Evolutionary conservation across 1,284 basidiomycete species (phyloP), one percentile per base, ranked within the genome.

Genomic region (Irpex sp.): DNA sequence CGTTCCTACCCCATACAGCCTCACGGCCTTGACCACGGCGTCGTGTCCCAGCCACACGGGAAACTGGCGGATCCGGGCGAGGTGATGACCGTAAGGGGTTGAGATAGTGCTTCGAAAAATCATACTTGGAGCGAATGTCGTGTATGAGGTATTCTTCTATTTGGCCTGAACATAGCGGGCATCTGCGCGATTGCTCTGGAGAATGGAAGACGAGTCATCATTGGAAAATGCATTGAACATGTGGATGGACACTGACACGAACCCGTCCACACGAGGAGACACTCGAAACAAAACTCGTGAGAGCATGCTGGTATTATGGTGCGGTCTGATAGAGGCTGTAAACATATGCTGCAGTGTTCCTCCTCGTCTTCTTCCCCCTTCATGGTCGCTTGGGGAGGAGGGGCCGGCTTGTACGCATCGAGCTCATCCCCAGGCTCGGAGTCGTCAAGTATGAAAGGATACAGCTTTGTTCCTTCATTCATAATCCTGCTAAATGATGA

Each of bases 231-330:
- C 19, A 31, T 37, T 19, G 21, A 57, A 9, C 13, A 9, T 39
- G 26, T 43, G 53, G 62, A 21, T 26, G 57, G 4, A 65, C 37
- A 59, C 17, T 49, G 37, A 58, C 13, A 78, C 80, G 76, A 72
- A 87, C 93, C 90, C 39, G 90, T 84, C 94, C 93, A 95, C 1
- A 93, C 77, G 53, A 90, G 78, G 15, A 95, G 82, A 73, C 94
- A 96, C 63, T 92, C 90, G 68, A 95, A 95, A 70, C 94, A 96
- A 71, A 95, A 95, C 70, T 91, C 88, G 77, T 96, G 94, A 0
- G 90, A 89, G 73, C 94, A 96, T 4, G 79, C 81, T 1, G 92
- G 90, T 19, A 94, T 79, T 51, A 94, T 83, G 0, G 93, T 89
- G 51, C 90, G 79, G 76, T 95, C 93, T n/a, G 81, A 77, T 56